Base-by-base conservation (phyloP, 768 basidiomycete species). In the Amanita pseudoporphyria region DNA sequence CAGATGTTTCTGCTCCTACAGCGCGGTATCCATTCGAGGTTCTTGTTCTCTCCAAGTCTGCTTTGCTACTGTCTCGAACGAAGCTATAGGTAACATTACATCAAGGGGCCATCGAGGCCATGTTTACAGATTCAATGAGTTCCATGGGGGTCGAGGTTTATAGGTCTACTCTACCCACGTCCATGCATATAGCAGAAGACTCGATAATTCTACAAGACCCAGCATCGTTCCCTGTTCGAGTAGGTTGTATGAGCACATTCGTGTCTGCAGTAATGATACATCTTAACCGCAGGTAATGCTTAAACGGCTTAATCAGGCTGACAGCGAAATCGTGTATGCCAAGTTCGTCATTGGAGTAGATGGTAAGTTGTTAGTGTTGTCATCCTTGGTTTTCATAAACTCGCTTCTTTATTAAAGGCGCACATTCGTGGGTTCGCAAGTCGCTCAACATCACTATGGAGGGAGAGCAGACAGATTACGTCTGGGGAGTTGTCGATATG, bases 371-470 rank as follows among this genome's bases (percentile, higher is more conserved):
- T 9, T 58, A 39, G 67, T 51, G 9, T 16, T 37, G 2, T 21
- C 2, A 24, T 4, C 0, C 24, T 52, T 26, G 14, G 19, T 13
- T 89, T 85, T 84, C 24, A 24, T 5, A 56, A 31, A 13, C 16
- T 40, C 4, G 4, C n/a, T n/a, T n/a, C n/a, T n/a, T n/a, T 40
- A 3, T 31, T 9, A 51, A 52, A 85, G 83, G 85, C 5, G 87
- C 86, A 0, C 87, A 88, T 64, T 88, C 85, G 9, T 89, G 87
- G 85, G 84, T 90, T 19, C 76, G 88, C 19, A 87, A 85, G 52
- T 48, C 64, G 0, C 67, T 87, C 6, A 70, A 71, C 7, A 81
- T 90, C 45, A 58, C 65, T 3, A 84, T 90, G 84, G 78, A 87
- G 52, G 88, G 88, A 6, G 85, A 89, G 60, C 81, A 86, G 53